phyloP scores from a whole-genome alignment of 257 asterid genomes.

The Fraxinus anomala region DNA sequence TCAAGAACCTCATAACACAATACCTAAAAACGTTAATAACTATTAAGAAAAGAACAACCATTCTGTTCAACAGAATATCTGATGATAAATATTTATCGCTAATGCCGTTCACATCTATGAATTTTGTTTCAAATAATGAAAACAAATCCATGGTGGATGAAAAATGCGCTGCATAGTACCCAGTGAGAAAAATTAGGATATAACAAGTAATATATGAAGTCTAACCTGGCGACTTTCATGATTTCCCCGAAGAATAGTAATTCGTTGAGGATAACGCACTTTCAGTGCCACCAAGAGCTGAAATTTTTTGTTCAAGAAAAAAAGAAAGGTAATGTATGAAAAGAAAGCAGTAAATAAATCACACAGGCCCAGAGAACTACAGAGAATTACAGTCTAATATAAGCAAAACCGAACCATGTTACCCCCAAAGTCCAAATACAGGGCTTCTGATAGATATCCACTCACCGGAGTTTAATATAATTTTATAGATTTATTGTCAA shows the following conservation, averaged over 20 bases:
- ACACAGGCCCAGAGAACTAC: neutral
- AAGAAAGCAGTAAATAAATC: neutral
- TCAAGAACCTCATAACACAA: neutral
- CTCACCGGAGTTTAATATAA: neutral
- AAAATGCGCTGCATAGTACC: neutral
- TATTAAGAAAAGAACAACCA: neutral
- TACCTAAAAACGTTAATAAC: neutral
- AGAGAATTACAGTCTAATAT: neutral
- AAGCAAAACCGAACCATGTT: neutral
- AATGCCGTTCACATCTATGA: too few relatives aligned
- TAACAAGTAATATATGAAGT: neutral
- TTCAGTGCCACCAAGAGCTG: constrained; percentile 59
- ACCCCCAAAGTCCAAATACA: neutral
- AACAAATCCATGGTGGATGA: neutral
- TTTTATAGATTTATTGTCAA: neutral
- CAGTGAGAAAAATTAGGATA: neutral
- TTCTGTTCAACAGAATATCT: neutral
- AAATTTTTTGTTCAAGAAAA: neutral
- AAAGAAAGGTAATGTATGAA: neutral
- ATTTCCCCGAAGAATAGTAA: constrained; percentile 75
- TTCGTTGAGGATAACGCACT: constrained; percentile 52
- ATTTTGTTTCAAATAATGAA: neutral
- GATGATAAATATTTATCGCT: neutral
- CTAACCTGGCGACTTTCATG: constrained; percentile 82
- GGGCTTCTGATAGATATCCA: neutral